Percentiles rank a stretch among this genome's conserved stretches.
These are phyloP conservation scores for Byssothecium circinans DNA, from an alignment of 2,329 filamentous ascomycete species.

Conservation along the genomic window DNA sequence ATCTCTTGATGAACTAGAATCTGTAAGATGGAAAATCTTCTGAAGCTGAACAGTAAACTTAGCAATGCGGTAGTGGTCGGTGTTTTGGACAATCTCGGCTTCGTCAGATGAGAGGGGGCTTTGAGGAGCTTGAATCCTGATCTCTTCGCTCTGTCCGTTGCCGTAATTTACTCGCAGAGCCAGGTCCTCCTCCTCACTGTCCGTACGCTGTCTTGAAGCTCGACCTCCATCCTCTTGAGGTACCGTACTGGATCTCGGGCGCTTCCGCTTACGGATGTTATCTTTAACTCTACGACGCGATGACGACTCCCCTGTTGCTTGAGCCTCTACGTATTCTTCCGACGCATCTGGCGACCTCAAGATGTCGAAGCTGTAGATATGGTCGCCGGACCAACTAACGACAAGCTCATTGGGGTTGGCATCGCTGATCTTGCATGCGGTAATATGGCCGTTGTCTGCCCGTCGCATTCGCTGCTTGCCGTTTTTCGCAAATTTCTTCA, in stretches of 20 bases:
- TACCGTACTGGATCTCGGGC: constrained; percentile 46
- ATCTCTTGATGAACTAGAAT: constrained; percentile 15
- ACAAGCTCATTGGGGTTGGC: constrained; percentile 68
- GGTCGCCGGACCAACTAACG: constrained; percentile 68
- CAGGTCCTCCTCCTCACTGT: constrained; percentile 49
- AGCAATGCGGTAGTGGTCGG: constrained; percentile 60
- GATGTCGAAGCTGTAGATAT: constrained; percentile 68
- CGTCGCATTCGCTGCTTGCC: constrained; percentile 58
- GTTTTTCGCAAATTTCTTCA: constrained; percentile 65
- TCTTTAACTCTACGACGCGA: constrained; percentile 28
- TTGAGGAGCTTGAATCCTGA: constrained; percentile 49
- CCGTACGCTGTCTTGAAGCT: constrained; percentile 53
- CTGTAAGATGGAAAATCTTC: constrained; percentile 56
- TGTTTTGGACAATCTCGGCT: constrained; percentile 53
- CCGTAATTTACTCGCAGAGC: constrained; percentile 60
- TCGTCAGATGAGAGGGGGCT: constrained; percentile 42
- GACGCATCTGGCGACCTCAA: constrained; percentile 59
- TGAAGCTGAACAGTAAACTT: constrained; percentile 57
- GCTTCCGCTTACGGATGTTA: constrained; percentile 58
- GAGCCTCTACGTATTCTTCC: constrained; percentile 39
- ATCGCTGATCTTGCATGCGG: constrained; percentile 71
- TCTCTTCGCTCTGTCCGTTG: constrained; percentile 63
- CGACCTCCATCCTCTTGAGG: constrained; percentile 46
- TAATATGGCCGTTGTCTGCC: constrained; percentile 65
- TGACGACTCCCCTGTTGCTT: constrained; percentile 14